These are phyloP conservation scores for Ophiostoma piceae DNA, from an alignment of 2,329 filamentous ascomycete genomes.

Conservation along the genomic window DNA sequence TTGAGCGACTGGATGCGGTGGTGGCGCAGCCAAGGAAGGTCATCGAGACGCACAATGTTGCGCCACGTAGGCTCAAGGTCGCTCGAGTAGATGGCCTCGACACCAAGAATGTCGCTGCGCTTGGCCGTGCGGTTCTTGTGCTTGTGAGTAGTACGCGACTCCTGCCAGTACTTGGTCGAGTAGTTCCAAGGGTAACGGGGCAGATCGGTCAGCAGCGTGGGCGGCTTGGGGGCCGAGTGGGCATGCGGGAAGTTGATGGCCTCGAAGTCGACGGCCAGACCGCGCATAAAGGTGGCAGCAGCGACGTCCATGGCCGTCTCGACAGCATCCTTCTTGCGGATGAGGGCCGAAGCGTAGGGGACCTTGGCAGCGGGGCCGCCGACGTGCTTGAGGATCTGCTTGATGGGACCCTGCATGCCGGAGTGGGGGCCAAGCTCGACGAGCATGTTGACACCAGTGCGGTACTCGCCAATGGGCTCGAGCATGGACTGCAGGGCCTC, in stretches of 20 bases:
- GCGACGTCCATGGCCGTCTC: conserved; percentile 22
- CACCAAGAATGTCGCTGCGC: conserved; percentile 34
- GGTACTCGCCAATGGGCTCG: conserved; percentile 12
- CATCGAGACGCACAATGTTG: conserved; percentile 35
- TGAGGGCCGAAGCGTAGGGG: conserved; percentile 17
- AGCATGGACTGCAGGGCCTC: conserved; percentile 24
- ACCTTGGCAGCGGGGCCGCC: conserved; percentile 20
- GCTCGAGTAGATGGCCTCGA: conserved; percentile 33
- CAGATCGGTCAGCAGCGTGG: conserved; percentile 24
- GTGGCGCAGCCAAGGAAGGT: conserved; percentile 45
- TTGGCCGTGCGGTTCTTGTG: conserved; percentile 33
- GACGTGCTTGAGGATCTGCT: conserved; percentile 28
- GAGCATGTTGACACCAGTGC: conserved; percentile 24
- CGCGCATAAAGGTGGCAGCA: conserved; percentile 19
- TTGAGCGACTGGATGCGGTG: conserved; percentile 45
- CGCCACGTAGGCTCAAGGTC: conserved; percentile 38
- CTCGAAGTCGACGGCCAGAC: conserved; percentile 23
- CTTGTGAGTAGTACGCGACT: conserved; percentile 28
- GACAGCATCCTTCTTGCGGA: conserved; percentile 23
- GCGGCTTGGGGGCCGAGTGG: background rate
- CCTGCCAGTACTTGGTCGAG: conserved; percentile 26
- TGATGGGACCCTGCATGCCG: conserved; percentile 28
- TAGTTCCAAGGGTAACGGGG: conserved; percentile 28
- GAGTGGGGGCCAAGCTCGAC: conserved; percentile 33
- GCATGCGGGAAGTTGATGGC: conserved; percentile 21